Conservation (phyloP, 371 early-diverging fungal species). For the Mucor saturninus region DNA sequence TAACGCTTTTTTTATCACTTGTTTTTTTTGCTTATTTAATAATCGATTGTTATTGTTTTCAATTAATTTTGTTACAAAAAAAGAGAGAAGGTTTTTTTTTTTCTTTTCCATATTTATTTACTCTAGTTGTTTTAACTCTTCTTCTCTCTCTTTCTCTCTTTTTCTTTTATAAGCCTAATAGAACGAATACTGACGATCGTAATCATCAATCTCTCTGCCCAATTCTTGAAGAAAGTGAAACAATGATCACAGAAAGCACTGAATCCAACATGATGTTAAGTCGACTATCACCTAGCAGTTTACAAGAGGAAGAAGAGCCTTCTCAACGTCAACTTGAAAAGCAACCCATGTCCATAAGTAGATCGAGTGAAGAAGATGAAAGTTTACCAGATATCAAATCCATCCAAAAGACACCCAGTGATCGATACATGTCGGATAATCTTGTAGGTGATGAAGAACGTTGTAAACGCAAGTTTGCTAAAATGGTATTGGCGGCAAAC, state of each 20-base stretch:
- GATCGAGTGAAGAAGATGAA: background rate
- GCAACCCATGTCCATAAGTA: constrained; percentile 10
- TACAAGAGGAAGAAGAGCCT: constrained; percentile 5
- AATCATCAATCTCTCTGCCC: constrained; percentile 33
- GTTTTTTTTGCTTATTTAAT: background rate
- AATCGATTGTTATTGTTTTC: constrained; percentile 8
- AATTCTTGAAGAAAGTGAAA: constrained; percentile 50
- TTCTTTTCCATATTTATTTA: background rate
- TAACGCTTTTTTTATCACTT: background rate
- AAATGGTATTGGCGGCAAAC: constrained; percentile 41
- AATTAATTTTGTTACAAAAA: background rate
- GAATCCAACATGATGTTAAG: constrained; percentile 11
- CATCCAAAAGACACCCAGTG: constrained; percentile 21
- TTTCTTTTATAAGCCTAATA: constrained; percentile 3
- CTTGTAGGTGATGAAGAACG: constrained; percentile 38
- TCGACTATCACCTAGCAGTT: constrained; percentile 4
- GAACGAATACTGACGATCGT: constrained; percentile 9
- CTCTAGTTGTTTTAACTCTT: background rate
- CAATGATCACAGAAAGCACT: constrained; percentile 30
- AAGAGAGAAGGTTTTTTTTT: constrained; percentile 5
- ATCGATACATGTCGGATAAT: constrained; percentile 25
- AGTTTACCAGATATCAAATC: constrained; percentile 9
- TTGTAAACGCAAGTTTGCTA: constrained; percentile 41
- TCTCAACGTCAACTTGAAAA: background rate
- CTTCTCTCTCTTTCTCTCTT: constrained; percentile 2